A percentile compares a stretch with the other conserved stretches of the same genome.
phyloP scores from a whole-genome alignment of 2,329 filamentous ascomycete species.

The Fusarium concolor region DNA sequence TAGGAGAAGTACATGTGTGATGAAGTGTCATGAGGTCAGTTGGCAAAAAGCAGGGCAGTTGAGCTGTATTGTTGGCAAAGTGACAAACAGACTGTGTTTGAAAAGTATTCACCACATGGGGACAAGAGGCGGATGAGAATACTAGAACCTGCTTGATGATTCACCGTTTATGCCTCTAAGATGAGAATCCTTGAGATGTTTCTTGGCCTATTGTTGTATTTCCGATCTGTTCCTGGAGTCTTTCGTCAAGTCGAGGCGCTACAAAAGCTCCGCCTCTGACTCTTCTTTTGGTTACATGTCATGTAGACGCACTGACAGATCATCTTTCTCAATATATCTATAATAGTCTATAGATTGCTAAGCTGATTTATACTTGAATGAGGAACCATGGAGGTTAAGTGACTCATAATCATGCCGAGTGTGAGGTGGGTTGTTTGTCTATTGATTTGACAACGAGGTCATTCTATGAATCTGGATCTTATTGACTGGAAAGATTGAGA shows the following conservation, averaged over 20 bases:
- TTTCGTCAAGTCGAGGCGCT: neutral
- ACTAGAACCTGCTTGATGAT: neutral
- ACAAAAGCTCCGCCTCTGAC: conserved; percentile 2
- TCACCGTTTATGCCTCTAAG: neutral
- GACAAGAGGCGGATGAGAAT: neutral
- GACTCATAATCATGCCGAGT: neutral
- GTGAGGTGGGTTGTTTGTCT: neutral
- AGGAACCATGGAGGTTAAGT: neutral
- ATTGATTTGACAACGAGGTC: neutral
- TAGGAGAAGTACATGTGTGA: neutral
- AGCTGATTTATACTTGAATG: neutral
- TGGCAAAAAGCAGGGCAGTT: too few species aligned
- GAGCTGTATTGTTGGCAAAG: neutral
- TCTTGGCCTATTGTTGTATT: neutral
- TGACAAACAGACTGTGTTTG: neutral
- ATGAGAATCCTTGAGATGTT: neutral
- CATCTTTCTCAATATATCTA: neutral
- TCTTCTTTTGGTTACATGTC: neutral
- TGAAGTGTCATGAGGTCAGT: neutral
- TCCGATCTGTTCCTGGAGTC: neutral
- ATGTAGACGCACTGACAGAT: neutral
- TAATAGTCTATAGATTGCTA: neutral
- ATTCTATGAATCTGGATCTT: neutral
- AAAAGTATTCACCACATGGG: neutral
- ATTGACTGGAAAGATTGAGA: neutral